phyloP scores from a whole-genome alignment of 441 rosid species.

The Brassica hybrid region DNA sequence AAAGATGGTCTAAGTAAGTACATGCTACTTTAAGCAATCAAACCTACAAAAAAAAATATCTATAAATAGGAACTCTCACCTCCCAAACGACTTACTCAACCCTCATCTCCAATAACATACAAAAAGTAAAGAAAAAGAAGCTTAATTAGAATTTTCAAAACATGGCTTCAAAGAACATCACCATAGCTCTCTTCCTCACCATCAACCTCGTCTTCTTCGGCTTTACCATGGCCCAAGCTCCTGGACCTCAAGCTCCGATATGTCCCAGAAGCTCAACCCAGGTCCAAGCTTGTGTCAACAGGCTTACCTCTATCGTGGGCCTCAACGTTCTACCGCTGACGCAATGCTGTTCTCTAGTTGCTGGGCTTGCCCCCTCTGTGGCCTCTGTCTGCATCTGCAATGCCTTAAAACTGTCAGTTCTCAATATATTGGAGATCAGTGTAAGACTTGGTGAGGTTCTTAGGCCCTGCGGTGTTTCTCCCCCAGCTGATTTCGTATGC shows the following conservation, averaged over 20 bases:
- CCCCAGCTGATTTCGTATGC: background rate
- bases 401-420: background rate
- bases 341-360: background rate
- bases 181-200: slow-evolving; percentile 23
- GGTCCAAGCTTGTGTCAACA: background rate
- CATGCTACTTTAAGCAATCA: background rate
- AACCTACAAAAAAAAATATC: background rate
- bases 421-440: background rate
- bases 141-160: slow-evolving; percentile 12
- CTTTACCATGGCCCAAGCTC: slow-evolving; percentile 12
- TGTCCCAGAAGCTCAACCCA: background rate
- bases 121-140: background rate
- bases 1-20: no score
- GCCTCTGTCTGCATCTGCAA: slow-evolving; percentile 3
- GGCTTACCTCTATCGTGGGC: background rate
- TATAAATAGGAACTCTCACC: slow-evolving; percentile 18
- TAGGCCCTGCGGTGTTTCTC: background rate
- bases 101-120: background rate
- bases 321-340: background rate
- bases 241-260: background rate
- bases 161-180: slow-evolving; percentile 28
- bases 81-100: background rate
- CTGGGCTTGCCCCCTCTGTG: background rate
- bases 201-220: slow-evolving; percentile 18
- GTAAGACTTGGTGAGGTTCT: background rate